Evolutionary conservation across 331 rosid species (phyloP), one percentile per base, ranked within the genome.

Genomic region (Phaseolus coccineus): DNA sequence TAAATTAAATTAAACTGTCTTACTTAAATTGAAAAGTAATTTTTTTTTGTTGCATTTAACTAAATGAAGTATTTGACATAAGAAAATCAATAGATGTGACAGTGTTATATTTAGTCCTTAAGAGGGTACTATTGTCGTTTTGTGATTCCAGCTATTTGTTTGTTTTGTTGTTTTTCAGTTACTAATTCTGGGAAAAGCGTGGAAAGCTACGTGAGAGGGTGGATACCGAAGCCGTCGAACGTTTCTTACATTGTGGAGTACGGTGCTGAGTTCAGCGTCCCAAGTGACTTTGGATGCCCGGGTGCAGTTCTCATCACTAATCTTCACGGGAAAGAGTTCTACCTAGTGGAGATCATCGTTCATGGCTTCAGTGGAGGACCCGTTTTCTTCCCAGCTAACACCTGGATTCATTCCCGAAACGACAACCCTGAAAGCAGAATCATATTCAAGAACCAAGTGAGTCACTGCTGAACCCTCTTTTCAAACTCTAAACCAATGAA

Each of bases 351-450:
- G 71, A 86, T 91, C 71, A 81, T 88, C 79, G 63, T 93, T 75
- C 96, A 91, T 75, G 99, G 98, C 48, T 90, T 95, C 81, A 81
- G 73, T 4, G 85, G 50, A 35, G 96, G 92, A 28, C 97, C 99
- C 30, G 22, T 93, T 64, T 95, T 93, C 93, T 95, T 95, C 83
- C 96, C 89, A 3, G 98, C 98, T 12, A 90, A 89, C 77, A 88
- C 97, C 0, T 95, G 98, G 99, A 91, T 93, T 79, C 98, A 95
- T 84, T 91, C 99, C 0, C 77, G 80, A 4, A 93, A 84, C 6
- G 87, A 89, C 71, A 88, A 91, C 83, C 87, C 89, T 33, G 89
- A 88, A 63, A 87, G 89, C 69, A 85, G 98, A 84, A 89, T 91
- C 85, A 87, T 95, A 82, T 95, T 95, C 90, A 91, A 72, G 48